Conservation (phyloP, 768 basidiomycete genomes). For the Termitomyces sp. region DNA sequence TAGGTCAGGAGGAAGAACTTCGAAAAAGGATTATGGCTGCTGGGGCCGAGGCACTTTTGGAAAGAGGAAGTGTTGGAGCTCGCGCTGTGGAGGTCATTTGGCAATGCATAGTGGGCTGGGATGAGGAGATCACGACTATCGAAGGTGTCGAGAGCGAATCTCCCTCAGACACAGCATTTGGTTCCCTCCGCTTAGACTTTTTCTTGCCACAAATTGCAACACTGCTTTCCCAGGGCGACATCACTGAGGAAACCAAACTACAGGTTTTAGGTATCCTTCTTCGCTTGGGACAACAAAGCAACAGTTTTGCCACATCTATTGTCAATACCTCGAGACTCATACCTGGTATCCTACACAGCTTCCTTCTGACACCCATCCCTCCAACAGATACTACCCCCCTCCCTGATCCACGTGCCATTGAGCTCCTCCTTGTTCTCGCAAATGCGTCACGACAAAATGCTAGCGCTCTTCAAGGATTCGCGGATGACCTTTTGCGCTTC, state of each 20-base stretch:
- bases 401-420: slow-evolving; percentile 49
- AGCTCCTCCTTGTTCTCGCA: slow-evolving; percentile 53
- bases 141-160: slow-evolving; percentile 46
- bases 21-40: slow-evolving; percentile 62
- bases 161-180: slow-evolving; percentile 23
- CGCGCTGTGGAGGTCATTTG: slow-evolving; percentile 69
- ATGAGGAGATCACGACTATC: slow-evolving; percentile 29
- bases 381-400: slow-evolving; percentile 26
- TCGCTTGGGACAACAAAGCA: slow-evolving; percentile 58
- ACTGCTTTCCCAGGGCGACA: slow-evolving; percentile 33
- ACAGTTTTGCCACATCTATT: slow-evolving; percentile 46
- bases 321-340: slow-evolving; percentile 48
- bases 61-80: slow-evolving; percentile 62
- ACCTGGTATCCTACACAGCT: slow-evolving; percentile 43
- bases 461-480: slow-evolving; percentile 42
- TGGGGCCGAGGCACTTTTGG: slow-evolving; percentile 60
- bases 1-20: slow-evolving; percentile 39
- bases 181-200: slow-evolving; percentile 30
- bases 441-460: slow-evolving; percentile 69
- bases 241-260: slow-evolving; percentile 42
- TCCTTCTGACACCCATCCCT: slow-evolving; percentile 52
- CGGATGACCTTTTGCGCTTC: slow-evolving; percentile 71
- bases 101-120: slow-evolving; percentile 71
- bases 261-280: slow-evolving; percentile 58
- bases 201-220: slow-evolving; percentile 46